A percentile compares a stretch with the other conserved stretches of the same genome.
Conservation (phyloP, 257 asterid genomes). For the Solanum chmielewskii region DNA sequence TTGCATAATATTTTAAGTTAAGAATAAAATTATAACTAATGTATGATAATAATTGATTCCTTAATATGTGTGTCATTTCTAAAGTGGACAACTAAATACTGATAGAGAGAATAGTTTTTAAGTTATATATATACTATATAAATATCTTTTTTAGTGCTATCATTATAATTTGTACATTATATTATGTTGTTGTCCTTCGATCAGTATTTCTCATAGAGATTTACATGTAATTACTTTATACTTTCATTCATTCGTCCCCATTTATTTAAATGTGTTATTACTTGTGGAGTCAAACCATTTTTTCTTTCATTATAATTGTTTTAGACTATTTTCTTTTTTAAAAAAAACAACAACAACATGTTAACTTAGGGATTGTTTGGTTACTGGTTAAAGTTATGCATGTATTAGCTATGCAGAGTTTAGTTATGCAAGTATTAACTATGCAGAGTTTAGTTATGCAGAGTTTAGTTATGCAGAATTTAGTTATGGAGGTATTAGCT, state of each 20-base stretch:
- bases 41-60: too few relatives aligned
- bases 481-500: too few relatives aligned
- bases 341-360: background rate
- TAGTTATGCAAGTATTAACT: too few relatives aligned
- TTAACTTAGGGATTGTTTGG: background rate
- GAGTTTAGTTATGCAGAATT: too few relatives aligned
- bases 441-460: too few relatives aligned
- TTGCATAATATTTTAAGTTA: too few relatives aligned
- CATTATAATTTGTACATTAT: background rate
- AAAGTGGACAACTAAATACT: too few relatives aligned
- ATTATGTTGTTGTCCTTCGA: background rate
- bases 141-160: background rate
- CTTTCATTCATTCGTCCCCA: background rate
- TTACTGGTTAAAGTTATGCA: too few relatives aligned
- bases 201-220: background rate
- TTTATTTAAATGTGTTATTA: background rate
- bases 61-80: too few relatives aligned
- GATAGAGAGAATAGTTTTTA: background rate
- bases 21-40: too few relatives aligned
- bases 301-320: background rate
- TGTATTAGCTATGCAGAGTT: too few relatives aligned
- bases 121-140: background rate
- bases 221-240: background rate
- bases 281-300: background rate
- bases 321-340: background rate